Conservation (phyloP, 306 rosid genomes). For the Canavalia ensiformis region DNA sequence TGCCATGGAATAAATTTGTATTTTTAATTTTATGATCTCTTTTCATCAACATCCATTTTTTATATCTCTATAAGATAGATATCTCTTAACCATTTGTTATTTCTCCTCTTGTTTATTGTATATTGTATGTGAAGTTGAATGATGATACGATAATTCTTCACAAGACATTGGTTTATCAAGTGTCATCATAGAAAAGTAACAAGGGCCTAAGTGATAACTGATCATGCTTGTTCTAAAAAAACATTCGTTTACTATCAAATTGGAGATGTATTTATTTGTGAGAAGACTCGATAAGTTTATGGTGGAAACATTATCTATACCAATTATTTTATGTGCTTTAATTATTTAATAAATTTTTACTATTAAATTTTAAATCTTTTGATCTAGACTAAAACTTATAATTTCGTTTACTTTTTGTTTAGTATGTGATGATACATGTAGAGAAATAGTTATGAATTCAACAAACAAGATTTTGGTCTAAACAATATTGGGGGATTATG, state of each 20-base stretch:
- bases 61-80: neutral
- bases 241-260: conserved; percentile 85
- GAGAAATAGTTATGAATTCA: conserved; percentile 84
- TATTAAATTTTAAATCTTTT: conserved; percentile 21
- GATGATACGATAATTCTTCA: conserved; percentile 88
- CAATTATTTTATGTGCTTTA: conserved; percentile 33
- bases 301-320: conserved; percentile 62
- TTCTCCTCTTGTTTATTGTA: conserved; percentile 29
- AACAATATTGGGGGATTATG: conserved; percentile 92
- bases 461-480: conserved; percentile 79
- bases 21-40: conserved; percentile 13
- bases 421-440: conserved; percentile 94
- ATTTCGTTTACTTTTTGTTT: conserved; percentile 44
- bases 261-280: conserved; percentile 93
- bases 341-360: neutral
- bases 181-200: conserved; percentile 85
- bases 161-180: conserved; percentile 92
- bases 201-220: conserved; percentile 78
- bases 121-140: conserved; percentile 64
- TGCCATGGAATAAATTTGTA: neutral
- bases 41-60: conserved; percentile 21
- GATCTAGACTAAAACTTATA: conserved; percentile 22
- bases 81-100: conserved; percentile 21
- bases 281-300: conserved; percentile 93
- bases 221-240: conserved; percentile 91